Conservation (phyloP, 108 stramenopile species). For the Nannochloropsis salina region DNA sequence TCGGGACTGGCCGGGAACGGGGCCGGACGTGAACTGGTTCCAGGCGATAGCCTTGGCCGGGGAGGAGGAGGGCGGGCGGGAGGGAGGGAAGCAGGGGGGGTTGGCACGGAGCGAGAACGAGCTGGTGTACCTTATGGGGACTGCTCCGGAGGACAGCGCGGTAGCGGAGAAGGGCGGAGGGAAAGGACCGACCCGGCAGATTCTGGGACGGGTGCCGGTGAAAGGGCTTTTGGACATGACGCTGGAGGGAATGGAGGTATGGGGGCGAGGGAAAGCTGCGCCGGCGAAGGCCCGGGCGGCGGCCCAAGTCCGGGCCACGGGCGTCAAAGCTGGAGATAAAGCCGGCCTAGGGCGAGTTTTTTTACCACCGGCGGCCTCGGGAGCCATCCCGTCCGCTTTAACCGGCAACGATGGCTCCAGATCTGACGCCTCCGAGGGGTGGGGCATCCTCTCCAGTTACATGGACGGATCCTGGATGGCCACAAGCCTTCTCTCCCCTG, state of each 20-base stretch:
- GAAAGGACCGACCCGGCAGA: neutral
- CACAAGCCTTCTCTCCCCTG: neutral
- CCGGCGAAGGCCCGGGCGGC: neutral
- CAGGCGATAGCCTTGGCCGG: neutral
- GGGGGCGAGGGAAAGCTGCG: neutral
- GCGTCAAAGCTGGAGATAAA: neutral
- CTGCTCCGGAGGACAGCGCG: neutral
- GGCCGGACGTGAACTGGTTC: neutral
- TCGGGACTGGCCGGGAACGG: neutral
- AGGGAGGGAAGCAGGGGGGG: neutral
- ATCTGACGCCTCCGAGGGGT: neutral
- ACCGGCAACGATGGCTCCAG: neutral
- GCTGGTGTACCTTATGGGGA: neutral
- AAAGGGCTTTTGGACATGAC: conserved; percentile 8
- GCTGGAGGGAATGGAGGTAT: neutral
- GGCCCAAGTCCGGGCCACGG: neutral
- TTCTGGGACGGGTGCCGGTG: neutral
- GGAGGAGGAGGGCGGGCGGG: neutral
- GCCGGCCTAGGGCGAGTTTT: no score
- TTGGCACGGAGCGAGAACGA: neutral
- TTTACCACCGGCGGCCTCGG: neutral
- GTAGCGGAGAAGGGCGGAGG: neutral
- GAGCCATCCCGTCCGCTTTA: neutral
- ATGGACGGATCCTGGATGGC: neutral
- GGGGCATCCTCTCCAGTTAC: neutral